Evolutionary conservation across 257 asterid genomes (phyloP), one percentile per base, ranked within the genome.

Genomic region (Gentiana macrophylla): DNA sequence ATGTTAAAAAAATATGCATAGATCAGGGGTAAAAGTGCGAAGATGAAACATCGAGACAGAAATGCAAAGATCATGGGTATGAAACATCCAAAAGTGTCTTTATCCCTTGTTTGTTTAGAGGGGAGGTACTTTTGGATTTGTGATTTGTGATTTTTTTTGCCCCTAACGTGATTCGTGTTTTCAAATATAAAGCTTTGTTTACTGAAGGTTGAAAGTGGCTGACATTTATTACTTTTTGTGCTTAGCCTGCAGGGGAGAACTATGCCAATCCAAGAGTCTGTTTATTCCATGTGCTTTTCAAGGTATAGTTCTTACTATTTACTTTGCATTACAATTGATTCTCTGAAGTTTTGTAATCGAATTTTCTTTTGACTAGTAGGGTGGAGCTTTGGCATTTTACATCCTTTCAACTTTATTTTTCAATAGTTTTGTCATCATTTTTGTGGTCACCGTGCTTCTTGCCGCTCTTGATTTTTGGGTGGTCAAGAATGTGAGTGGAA

Each of bases 381-480:
- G 85, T 55, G 79, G 94, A 71, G 94, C 98, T 37, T 74, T 90
- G 80, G 95, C 95, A 12, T 90, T 90, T 73, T 90, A 90, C 67
- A 84, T 90, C 52, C 95, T 90, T 60, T 90, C 98, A 55, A 86
- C 98, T 56, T 72, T 90, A 50, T 90, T 90, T 72, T 66, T 90
- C 49, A 69, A 82, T 72, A 90, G 80, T 66, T 90, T 90, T 71
- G 96, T 90, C 78, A 86, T 90, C 79, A 80, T 90, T 56, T 90
- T 90, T 63, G 98, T 90, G 79, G 70, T 79, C 61, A 90, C 98
- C 12, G 98, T 90, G 44, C 91, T 90, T 70, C 74, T 86, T 66
- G 78, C 95, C 64, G 96, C 98, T 56, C 94, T 90, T 57, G 98
- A 90, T 65, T 90, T 90, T 69, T 90, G 98, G 98, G 98, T 90